Evolutionary conservation across 768 basidiomycete species (phyloP).

Genomic region (Termitomyces heimii): DNA sequence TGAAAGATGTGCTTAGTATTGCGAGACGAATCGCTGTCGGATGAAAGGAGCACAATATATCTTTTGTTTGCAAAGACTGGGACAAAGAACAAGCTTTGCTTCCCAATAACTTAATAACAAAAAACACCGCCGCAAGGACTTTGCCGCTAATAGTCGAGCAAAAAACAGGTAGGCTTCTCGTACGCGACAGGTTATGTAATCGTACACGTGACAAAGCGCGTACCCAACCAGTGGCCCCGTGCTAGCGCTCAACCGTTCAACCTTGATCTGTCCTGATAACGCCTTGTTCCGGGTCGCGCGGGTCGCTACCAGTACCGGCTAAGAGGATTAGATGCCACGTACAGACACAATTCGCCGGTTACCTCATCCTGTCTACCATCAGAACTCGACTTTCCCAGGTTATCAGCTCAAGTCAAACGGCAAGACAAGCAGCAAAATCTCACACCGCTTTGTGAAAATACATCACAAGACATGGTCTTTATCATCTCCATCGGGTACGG

Average conservation of each 20-base stretch:
- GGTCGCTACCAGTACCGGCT: constrained; percentile 4
- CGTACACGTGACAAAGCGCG: not conserved
- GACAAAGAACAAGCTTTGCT: not conserved
- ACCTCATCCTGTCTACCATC: constrained; percentile 9
- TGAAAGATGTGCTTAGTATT: not conserved
- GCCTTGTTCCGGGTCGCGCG: constrained; percentile 4
- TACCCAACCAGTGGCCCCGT: too few species aligned
- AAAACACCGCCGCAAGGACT: not conserved
- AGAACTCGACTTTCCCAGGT: not conserved
- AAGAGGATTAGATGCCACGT: constrained; percentile 4
- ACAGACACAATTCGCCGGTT: constrained; percentile 11
- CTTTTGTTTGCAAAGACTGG: not conserved
- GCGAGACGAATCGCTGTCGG: not conserved
- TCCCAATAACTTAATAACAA: not conserved
- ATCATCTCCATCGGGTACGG: not conserved
- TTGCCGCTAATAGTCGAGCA: not conserved
- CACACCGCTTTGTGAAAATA: constrained; percentile 14
- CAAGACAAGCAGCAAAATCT: constrained; percentile 2
- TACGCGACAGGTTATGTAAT: not conserved
- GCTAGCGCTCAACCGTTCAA: too few species aligned
- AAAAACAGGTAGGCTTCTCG: not conserved
- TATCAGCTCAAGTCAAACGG: not conserved
- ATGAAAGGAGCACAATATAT: not conserved
- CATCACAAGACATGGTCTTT: constrained; percentile 5
- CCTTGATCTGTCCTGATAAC: not conserved